Evolutionary conservation across 768 basidiomycete species (phyloP).

Genomic region (Rhodotorula toruloides): DNA sequence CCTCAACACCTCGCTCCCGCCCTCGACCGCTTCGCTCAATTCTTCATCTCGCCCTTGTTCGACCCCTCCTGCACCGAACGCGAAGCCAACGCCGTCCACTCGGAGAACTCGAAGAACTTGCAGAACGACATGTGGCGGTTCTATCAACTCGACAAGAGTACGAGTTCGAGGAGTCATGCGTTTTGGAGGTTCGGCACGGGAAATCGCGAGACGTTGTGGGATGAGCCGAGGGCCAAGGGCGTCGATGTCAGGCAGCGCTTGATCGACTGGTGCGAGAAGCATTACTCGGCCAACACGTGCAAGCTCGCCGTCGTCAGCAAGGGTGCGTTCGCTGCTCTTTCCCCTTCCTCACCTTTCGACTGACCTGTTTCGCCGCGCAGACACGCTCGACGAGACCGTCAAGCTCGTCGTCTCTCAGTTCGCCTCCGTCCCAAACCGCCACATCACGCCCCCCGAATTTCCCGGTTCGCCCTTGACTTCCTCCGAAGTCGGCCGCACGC

Average conservation of each 20-base stretch:
- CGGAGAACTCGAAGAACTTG: slow-evolving; percentile 94
- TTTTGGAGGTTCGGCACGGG: slow-evolving; percentile 52
- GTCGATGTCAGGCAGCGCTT: slow-evolving; percentile 49
- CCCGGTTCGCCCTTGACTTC: slow-evolving; percentile 39
- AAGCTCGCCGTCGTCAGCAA: slow-evolving; percentile 50
- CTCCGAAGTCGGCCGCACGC: slow-evolving; percentile 41
- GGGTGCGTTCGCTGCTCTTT: slow-evolving; percentile 34
- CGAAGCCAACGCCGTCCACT: slow-evolving; percentile 93
- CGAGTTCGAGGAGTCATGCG: slow-evolving; percentile 49
- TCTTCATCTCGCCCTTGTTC: slow-evolving; percentile 91
- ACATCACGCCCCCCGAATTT: slow-evolving; percentile 38
- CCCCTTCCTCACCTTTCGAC: neutral
- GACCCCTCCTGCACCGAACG: slow-evolving; percentile 73
- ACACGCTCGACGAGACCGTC: slow-evolving; percentile 43
- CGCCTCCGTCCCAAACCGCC: slow-evolving; percentile 40
- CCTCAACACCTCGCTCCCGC: slow-evolving; percentile 48
- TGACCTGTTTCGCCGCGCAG: too few relatives aligned
- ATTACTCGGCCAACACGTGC: slow-evolving; percentile 50
- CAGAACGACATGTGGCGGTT: slow-evolving; percentile 87
- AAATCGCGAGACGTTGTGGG: slow-evolving; percentile 49
- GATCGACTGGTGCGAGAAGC: slow-evolving; percentile 50
- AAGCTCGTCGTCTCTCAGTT: slow-evolving; percentile 43
- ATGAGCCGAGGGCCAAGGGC: slow-evolving; percentile 45
- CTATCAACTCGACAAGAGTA: slow-evolving; percentile 83
- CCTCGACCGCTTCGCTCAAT: slow-evolving; percentile 52